These are phyloP conservation scores for Synchytrium microbalum DNA, from an alignment of 371 early-diverging fungal species.

Conservation along the genomic window DNA sequence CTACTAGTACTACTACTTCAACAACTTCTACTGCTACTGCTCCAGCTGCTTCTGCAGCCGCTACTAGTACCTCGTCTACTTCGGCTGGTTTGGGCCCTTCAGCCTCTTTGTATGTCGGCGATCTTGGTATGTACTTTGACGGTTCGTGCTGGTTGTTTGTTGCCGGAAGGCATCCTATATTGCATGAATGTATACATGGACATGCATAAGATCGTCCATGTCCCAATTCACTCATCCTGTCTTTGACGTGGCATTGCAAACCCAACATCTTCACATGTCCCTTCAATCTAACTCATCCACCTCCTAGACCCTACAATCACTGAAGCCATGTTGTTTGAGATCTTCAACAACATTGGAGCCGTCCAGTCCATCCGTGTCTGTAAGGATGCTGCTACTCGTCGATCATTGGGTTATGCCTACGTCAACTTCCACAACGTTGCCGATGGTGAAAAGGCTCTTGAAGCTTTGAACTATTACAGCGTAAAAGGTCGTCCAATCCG, in stretches of 20 bases:
- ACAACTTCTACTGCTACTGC: constrained; percentile 18
- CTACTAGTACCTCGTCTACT: background rate
- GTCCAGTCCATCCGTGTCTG: constrained; percentile 97
- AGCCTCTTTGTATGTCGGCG: constrained; percentile 63
- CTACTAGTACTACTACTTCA: constrained; percentile 5
- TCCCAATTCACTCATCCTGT: constrained; percentile 1
- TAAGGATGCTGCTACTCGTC: constrained; percentile 95
- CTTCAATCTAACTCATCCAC: constrained; percentile 1
- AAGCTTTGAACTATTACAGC: constrained; percentile 87
- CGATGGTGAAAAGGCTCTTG: constrained; percentile 80
- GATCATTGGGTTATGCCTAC: constrained; percentile 95
- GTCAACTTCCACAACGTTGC: constrained; percentile 75
- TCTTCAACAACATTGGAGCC: constrained; percentile 92
- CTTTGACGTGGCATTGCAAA: background rate
- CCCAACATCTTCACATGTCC: background rate
- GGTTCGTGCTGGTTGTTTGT: background rate
- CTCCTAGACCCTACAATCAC: constrained; percentile 78
- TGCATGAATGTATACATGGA: background rate
- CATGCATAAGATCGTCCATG: background rate
- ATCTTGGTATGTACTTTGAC: constrained; percentile 24
- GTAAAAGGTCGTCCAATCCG: constrained; percentile 93
- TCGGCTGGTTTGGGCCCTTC: constrained; percentile 14
- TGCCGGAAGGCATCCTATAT: background rate
- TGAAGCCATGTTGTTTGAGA: constrained; percentile 94
- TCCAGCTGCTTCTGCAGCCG: constrained; percentile 16